These are phyloP conservation scores for Ulvella scutata DNA, from an alignment of 139 green algal species.

Conservation along the genomic window DNA sequence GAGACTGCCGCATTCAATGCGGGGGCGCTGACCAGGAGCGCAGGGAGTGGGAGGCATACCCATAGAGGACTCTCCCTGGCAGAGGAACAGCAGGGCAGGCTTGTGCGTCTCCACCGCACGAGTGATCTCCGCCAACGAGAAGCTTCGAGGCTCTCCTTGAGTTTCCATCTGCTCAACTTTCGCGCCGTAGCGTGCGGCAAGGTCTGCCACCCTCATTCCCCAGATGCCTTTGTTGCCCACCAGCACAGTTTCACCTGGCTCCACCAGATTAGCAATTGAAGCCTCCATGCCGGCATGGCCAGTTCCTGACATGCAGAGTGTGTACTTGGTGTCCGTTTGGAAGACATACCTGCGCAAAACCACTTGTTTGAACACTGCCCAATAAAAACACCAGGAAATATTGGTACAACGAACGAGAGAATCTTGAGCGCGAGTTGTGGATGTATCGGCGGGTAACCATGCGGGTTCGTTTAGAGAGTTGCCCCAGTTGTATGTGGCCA, in stretches of 20 bases:
- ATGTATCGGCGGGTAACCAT: no score
- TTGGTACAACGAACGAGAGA: no score
- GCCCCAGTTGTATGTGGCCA: no score
- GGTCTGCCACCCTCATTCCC: slow-evolving; percentile 68
- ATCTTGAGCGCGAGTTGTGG: no score
- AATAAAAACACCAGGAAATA: no score
- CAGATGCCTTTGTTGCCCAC: slow-evolving; percentile 79
- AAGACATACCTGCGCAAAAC: slow-evolving; percentile 28
- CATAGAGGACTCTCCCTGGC: slow-evolving; percentile 75
- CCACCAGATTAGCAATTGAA: slow-evolving; percentile 73
- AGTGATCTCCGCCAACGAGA: slow-evolving; percentile 44
- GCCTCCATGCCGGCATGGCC: slow-evolving; percentile 87
- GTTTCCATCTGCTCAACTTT: slow-evolving; percentile 9
- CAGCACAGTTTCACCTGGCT: slow-evolving; percentile 73
- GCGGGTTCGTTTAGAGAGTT: no score
- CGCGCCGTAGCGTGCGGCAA: slow-evolving; percentile 65
- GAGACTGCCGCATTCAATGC: no score
- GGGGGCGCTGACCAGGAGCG: no score
- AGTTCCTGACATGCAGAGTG: slow-evolving; percentile 63
- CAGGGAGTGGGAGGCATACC: slow-evolving; percentile 15
- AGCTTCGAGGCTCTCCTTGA: slow-evolving; percentile 56
- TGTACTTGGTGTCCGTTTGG: slow-evolving; percentile 74
- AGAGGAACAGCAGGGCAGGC: slow-evolving; percentile 71
- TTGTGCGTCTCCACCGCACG: slow-evolving; percentile 51
- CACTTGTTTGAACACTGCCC: no score